Conservation (phyloP, 106 monocot genomes). For the Amphibolis antarctica region DNA sequence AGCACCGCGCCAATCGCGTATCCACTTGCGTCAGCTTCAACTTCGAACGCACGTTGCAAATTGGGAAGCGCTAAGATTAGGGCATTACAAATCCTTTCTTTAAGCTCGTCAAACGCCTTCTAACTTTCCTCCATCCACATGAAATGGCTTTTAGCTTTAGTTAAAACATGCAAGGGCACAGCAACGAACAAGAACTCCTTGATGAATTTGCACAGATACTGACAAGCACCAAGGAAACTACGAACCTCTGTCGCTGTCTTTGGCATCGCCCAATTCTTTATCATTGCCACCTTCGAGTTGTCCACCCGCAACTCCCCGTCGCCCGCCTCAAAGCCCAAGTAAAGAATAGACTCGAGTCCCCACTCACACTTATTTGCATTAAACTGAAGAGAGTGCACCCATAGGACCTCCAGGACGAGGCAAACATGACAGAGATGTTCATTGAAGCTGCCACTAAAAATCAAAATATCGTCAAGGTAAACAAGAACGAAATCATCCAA, state of each 20-base stretch:
- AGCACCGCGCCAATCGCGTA: conserved; percentile 1
- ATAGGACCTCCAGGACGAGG: background rate
- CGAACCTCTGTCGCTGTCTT: background rate
- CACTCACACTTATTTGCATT: background rate
- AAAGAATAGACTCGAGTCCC: background rate
- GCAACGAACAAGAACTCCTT: background rate
- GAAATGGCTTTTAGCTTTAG: background rate
- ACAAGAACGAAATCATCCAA: background rate
- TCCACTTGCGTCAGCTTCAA: background rate
- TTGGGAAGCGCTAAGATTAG: background rate
- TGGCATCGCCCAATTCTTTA: background rate
- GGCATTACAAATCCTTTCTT: background rate
- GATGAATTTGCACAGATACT: background rate
- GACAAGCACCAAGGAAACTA: background rate
- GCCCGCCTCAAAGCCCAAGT: background rate
- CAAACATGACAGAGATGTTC: background rate
- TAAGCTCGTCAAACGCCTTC: background rate
- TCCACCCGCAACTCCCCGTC: background rate
- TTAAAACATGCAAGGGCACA: background rate
- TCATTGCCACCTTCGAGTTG: background rate
- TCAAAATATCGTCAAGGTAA: background rate
- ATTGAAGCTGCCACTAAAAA: background rate
- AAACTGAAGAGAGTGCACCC: background rate
- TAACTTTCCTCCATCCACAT: background rate
- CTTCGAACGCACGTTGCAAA: background rate